phyloP scores from a whole-genome alignment of 208 protist species.

The Trypanosoma vivax region DNA sequence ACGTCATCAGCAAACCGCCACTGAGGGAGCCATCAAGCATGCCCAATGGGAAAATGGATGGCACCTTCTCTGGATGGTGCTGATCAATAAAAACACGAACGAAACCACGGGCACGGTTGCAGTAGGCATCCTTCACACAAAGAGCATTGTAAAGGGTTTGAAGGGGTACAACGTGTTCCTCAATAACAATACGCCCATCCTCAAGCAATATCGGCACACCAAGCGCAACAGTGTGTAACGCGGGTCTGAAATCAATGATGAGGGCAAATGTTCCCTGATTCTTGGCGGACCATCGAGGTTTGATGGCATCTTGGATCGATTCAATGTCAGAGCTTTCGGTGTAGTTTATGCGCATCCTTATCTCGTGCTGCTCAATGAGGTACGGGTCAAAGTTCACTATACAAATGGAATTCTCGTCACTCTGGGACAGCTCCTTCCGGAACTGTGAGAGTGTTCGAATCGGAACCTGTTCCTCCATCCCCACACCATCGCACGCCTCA shows the following conservation, averaged over 20 bases:
- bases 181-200: constrained; percentile 46
- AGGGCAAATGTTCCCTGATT: constrained; percentile 68
- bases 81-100: constrained; percentile 77
- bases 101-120: constrained; percentile 69
- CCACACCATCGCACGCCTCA: constrained; percentile 24
- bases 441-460: constrained; percentile 69
- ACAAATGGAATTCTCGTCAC: constrained; percentile 53
- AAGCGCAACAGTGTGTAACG: constrained; percentile 55
- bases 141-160: constrained; percentile 76
- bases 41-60: constrained; percentile 77
- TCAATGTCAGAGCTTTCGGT: constrained; percentile 70
- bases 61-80: constrained; percentile 35
- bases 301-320: constrained; percentile 24
- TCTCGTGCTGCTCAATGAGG: constrained; percentile 75
- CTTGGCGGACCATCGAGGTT: constrained; percentile 29
- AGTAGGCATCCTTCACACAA: constrained; percentile 58
- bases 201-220: constrained; percentile 49
- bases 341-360: constrained; percentile 63
- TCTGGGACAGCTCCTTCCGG: constrained; percentile 69
- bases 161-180: constrained; percentile 68
- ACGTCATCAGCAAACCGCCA: constrained; percentile 59
- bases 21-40: constrained; percentile 77
- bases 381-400: constrained; percentile 89
- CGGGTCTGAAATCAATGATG: constrained; percentile 65
- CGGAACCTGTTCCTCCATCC: constrained; percentile 66